Evolutionary conservation across 169 alveolate species (phyloP), one percentile per base, ranked within the genome.

Genomic region (Babesia sp.): DNA sequence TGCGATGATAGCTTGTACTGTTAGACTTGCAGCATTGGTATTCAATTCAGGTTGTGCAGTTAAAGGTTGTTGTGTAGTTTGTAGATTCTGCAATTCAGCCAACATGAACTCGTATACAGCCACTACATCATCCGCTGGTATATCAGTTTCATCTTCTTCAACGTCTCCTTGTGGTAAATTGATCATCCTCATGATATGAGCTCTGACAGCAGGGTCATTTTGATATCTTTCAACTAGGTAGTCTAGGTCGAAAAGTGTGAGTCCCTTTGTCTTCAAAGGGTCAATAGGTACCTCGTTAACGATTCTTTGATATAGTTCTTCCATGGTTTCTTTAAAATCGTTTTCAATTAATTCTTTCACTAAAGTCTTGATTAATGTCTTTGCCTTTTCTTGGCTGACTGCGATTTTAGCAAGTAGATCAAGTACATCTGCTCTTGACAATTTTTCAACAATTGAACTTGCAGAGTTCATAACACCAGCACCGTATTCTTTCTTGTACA

Each of bases 1-100:
- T n/a, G 93, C 90, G n/a, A 91, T 84, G 56, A 90, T 84, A 24
- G 93, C 90, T 58, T 91, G 95, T 29, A 90, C 91, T 4, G 93
- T 80, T 56, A 78, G 61, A 53, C 93, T 90, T 68, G 88, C 72
- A 37, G 90, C 83, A 57, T 90, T 91, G 28, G 86, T 83, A 51
- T 91, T 92, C 60, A 90, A 50, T 31, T 82, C 71, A 37, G 72
- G 81, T 67, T 57, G 66, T 24, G 83, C 68, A 9, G 93, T 74
- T 45, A 91, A 56, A 56, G 68, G 78, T 48, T 82, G 83, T 67
- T 84, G 84, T 39, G 73, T 83, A 26, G 83, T 80, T 44, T 81
- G 93, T 26, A 91, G 73, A 28, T 61, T 73, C 36, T 87, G 82
- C 54, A 91, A 85, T 71, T 91, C 94, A 20, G 55, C 59, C 45